Percentiles rank a stretch among this genome's conserved stretches.
phyloP scores from a whole-genome alignment of 345 rosid genomes.

The Noccaea caerulescens region DNA sequence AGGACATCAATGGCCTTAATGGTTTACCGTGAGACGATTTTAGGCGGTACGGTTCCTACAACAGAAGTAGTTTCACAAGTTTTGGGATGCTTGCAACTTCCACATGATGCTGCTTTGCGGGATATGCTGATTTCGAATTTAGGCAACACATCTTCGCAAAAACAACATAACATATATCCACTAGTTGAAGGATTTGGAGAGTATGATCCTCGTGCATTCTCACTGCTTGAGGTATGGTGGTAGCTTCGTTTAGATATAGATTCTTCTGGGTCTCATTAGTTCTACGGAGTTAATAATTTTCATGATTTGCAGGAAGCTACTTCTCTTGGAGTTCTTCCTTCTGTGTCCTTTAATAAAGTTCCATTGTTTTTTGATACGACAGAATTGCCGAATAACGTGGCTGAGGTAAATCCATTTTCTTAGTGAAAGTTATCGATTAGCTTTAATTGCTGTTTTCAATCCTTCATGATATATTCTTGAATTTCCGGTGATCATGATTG shows the following conservation, averaged over 20 bases:
- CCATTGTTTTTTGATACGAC: slow-evolving; percentile 68
- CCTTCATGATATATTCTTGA: not conserved
- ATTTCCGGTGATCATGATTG: slow-evolving; percentile 1
- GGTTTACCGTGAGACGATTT: slow-evolving; percentile 71
- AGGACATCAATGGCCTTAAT: slow-evolving; percentile 80
- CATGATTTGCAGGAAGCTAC: slow-evolving; percentile 70
- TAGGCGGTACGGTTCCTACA: slow-evolving; percentile 68
- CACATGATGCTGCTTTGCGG: slow-evolving; percentile 67
- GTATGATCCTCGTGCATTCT: slow-evolving; percentile 93
- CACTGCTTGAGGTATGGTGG: slow-evolving; percentile 73
- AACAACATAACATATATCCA: slow-evolving; percentile 58
- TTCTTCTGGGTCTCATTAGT: slow-evolving; percentile 18
- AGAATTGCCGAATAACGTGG: slow-evolving; percentile 55
- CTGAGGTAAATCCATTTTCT: slow-evolving; percentile 54
- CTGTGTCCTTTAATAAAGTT: slow-evolving; percentile 62
- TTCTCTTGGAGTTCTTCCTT: slow-evolving; percentile 70
- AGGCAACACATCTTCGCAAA: slow-evolving; percentile 58
- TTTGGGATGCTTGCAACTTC: slow-evolving; percentile 86
- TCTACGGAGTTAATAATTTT: slow-evolving; percentile 7
- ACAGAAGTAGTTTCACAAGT: slow-evolving; percentile 79
- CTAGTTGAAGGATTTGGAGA: slow-evolving; percentile 93
- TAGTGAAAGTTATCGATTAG: not conserved
- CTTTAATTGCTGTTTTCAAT: not conserved
- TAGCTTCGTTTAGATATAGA: slow-evolving; percentile 26
- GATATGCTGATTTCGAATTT: slow-evolving; percentile 65